Base-by-base conservation (phyloP, 805 yeast species). In the Saturnispora besseyi region DNA sequence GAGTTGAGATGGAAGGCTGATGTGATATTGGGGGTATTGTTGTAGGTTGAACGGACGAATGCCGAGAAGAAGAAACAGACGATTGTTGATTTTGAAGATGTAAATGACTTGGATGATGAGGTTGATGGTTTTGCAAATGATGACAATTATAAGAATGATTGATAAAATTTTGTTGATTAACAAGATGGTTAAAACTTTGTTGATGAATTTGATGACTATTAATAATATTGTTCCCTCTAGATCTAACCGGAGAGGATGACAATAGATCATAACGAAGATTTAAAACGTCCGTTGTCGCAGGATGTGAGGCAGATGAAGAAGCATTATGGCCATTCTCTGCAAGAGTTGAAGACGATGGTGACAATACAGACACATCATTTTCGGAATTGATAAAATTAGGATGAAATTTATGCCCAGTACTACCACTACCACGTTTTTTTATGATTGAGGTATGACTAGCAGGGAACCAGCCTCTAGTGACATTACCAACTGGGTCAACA, bases 381-480 rank as follows among this genome's bases (percentile, higher is more conserved):
- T 36, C 40, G 8, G 40, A 18, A 12, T 22, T 36, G 8, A 36
- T 36, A 15, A 22, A 36, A 12, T 21, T 21, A 12, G 18, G 24
- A 18, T 18, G 22, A 22, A n/a, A 24, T 12, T 38, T 22, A 38
- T 22, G 9, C 10, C 37, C 18, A 13, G 10, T n/a, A 22, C 15
- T n/a, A 18, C 11, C 21, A 11, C 24, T 36, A 3, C 11, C 2
- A 36, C 15, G 29, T 12, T 26, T 21, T 18, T 32, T 46, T n/a
- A 42, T 32, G 1, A 45, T 46, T 41, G 51, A 46, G 3, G 53
- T 45, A 33, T 48, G 21, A n/a, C 48, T 15, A n/a, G 76, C 76
- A 15, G 96, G 95, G 68, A 88, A 86, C 96, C 96, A 88, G 57
- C 96, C 96, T 60, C 95, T 73, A 5, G 75, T 63, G 5, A 70